Evolutionary conservation across 2,329 filamentous ascomycete species (phyloP), one percentile per base, ranked within the genome.

Genomic region (Pyrenophora tritici-repentis): DNA sequence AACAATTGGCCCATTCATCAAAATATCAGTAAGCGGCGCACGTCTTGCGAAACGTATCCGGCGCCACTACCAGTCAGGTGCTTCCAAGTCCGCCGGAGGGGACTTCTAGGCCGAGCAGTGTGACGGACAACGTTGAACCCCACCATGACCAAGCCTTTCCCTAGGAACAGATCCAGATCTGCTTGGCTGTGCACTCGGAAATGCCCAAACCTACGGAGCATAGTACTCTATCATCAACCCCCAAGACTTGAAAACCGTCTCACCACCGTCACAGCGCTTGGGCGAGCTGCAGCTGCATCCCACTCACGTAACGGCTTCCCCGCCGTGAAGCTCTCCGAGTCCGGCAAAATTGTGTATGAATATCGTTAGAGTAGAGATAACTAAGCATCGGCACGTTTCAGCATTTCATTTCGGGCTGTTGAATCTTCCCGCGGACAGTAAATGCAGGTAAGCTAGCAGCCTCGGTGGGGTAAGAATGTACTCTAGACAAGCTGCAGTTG

Each of bases 11-110:
- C 61, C 55, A 58, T 61, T 59, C 57, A 55, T 56, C 55, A 57
- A 59, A 29, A 58, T 59, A 71, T 70, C 70, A 71, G 61, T 71
- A 70, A 72, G 68, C 68, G 47, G 59, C 50, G 54, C 54, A 55
- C 43, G 43, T 62, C 59, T 67, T 63, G 55, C 63, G 65, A 66
- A 63, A 63, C 68, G 65, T 67, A 57, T 69, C 67, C 70, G 67
- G 61, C 54, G 26, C 26, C 26, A 24, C 26, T 29, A 56, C 63
- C 60, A 66, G 49, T 55, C 54, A 59, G 40, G 37, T 22, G 50
- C 36, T 54, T 50, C 53, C 43, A 47, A 50, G 53, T 57, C 55
- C 54, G 65, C 62, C 62, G 60, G 64, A 66, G 59, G 52, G 55
- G 61, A 58, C 54, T 59, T 61, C 58, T 45, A 32, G 48, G 38